Evolutionary conservation across 306 rosid species (phyloP).

Genomic region (Cucumis hystrix): DNA sequence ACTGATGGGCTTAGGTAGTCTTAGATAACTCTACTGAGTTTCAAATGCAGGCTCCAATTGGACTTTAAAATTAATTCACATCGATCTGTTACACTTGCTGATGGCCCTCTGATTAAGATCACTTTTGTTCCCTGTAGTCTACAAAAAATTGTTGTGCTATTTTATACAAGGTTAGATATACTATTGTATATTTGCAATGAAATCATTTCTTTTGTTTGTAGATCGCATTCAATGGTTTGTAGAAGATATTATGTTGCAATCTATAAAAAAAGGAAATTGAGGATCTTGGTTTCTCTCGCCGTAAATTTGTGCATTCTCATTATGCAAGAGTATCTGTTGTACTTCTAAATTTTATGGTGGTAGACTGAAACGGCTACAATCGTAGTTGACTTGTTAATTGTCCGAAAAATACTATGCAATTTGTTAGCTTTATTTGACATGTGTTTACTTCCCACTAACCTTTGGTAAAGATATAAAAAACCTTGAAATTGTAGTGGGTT

Average conservation of each 20-base stretch:
- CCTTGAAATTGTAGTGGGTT: neutral
- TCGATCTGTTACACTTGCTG: slow-evolving; percentile 3
- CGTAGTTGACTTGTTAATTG: neutral
- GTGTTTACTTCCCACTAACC: neutral
- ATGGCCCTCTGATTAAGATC: slow-evolving; percentile 21
- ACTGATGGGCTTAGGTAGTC: slow-evolving; percentile 56
- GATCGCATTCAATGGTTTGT: neutral
- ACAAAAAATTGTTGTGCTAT: slow-evolving; percentile 37
- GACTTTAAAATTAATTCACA: slow-evolving; percentile 5
- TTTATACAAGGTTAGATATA: slow-evolving; percentile 35
- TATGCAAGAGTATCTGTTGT: neutral
- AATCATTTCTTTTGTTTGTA: slow-evolving; percentile 22
- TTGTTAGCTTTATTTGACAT: neutral
- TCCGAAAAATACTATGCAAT: neutral
- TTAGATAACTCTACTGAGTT: slow-evolving; percentile 11
- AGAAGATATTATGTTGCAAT: neutral
- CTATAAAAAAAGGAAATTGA: neutral
- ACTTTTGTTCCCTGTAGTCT: slow-evolving; percentile 29
- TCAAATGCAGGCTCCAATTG: slow-evolving; percentile 22
- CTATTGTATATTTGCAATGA: slow-evolving; percentile 37
- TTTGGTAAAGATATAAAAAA: neutral
- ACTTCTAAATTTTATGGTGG: neutral
- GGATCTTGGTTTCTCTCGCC: neutral
- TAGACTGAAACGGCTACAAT: neutral
- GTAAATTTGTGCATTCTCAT: neutral